These are phyloP conservation scores for Collariella sp. DNA, from an alignment of 495 filamentous ascomycete species.

Conservation along the genomic window DNA sequence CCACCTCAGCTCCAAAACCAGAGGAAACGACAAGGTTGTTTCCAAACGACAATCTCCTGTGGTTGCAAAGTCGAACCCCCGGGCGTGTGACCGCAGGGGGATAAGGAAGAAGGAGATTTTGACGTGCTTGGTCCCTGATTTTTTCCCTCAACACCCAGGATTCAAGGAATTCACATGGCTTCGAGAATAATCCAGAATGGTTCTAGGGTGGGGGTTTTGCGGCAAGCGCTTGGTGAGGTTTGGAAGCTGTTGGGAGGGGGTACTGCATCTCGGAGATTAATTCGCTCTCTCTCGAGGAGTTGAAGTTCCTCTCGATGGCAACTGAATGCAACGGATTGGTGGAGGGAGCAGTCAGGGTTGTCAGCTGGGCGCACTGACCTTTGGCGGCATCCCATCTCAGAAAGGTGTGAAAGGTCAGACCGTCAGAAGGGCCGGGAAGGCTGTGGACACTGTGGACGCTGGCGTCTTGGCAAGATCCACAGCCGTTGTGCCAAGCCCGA, in stretches of 20 bases:
- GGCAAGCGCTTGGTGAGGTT: too few relatives aligned
- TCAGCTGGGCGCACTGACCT: not conserved
- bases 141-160: too few relatives aligned
- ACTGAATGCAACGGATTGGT: not conserved
- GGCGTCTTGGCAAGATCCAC: not conserved
- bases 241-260: too few relatives aligned
- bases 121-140: too few relatives aligned
- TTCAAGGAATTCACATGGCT: not conserved
- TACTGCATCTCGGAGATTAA: too few relatives aligned
- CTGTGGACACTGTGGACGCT: too few relatives aligned
- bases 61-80: too few relatives aligned
- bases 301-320: not conserved
- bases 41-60: too few relatives aligned
- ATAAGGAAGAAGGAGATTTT: not conserved
- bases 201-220: too few relatives aligned
- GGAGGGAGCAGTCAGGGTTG: too few relatives aligned
- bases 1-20: slow-evolving; percentile 4
- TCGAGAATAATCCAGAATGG: not conserved
- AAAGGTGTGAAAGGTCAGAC: not conserved
- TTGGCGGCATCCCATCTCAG: not conserved
- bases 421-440: too few relatives aligned
- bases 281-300: not conserved
- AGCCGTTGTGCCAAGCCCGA: not conserved
- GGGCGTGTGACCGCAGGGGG: too few relatives aligned
- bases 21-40: slow-evolving; percentile 14